Conservation (phyloP, 345 rosid genomes). For the Salix brachista region DNA sequence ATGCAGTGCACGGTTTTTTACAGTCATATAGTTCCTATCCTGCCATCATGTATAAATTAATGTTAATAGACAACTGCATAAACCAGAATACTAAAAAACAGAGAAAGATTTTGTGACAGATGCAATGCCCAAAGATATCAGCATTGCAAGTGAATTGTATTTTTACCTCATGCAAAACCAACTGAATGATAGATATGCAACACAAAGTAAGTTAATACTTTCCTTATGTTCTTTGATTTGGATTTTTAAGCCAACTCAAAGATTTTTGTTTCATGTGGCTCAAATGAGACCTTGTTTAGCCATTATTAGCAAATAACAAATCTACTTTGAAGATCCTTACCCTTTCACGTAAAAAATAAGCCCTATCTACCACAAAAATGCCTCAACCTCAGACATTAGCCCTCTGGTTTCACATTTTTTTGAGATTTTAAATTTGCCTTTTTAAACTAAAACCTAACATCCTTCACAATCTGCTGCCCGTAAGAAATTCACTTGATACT, state of each 20-base stretch:
- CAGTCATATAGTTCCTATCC: conserved; percentile 82
- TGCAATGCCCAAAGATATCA: background rate
- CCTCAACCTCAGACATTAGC: background rate
- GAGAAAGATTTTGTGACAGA: background rate
- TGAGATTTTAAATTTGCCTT: background rate
- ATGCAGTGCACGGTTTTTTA: conserved; percentile 56
- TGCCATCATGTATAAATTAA: conserved; percentile 30
- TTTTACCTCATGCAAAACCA: background rate
- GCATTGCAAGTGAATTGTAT: background rate
- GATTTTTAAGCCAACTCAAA: background rate
- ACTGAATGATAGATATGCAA: background rate
- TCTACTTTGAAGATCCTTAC: background rate
- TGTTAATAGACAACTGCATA: conserved; percentile 1
- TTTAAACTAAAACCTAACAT: background rate
- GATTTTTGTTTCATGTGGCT: background rate
- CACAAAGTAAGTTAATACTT: background rate
- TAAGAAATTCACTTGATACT: too few relatives aligned
- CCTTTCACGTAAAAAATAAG: background rate
- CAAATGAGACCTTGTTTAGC: background rate
- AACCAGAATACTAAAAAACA: conserved; percentile 3
- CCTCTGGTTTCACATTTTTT: background rate
- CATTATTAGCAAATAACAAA: background rate
- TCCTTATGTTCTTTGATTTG: background rate
- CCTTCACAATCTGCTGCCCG: background rate
- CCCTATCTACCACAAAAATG: background rate